A percentile compares a stretch with the other conserved stretches of the same genome.
Evolutionary conservation across 805 yeast species (phyloP).

Genomic region (Ogataea ramenticola): DNA sequence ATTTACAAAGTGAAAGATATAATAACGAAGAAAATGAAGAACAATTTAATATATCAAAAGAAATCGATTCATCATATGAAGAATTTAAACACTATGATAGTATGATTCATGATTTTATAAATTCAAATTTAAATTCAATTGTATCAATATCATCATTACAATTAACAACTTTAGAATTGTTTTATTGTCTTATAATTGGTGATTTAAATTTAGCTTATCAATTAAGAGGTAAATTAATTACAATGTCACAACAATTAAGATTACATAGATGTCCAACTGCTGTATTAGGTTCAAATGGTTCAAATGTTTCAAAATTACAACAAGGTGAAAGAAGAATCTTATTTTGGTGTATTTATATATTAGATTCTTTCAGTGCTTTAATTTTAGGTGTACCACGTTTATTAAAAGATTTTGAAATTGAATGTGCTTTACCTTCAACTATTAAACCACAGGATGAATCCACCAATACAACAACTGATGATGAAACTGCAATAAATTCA

Average conservation of each 20-base stretch:
- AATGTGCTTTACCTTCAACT: conserved; percentile 71
- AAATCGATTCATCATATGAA: conserved; percentile 12
- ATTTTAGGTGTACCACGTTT: conserved; percentile 79
- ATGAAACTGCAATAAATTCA: conserved; percentile 44
- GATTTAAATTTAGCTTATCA: conserved; percentile 70
- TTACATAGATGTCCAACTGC: conserved; percentile 85
- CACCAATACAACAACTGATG: conserved; percentile 18
- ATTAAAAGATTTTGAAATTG: conserved; percentile 73
- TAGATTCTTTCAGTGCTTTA: conserved; percentile 70
- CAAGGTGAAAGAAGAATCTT: conserved; percentile 77
- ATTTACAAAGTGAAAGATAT: neutral
- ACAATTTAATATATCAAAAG: neutral
- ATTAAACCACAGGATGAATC: conserved; percentile 2
- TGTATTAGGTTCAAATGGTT: conserved; percentile 59
- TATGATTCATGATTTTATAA: conserved; percentile 54
- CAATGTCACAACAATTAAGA: conserved; percentile 82
- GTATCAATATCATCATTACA: conserved; percentile 68
- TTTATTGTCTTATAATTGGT: conserved; percentile 67
- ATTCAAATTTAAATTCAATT: conserved; percentile 50
- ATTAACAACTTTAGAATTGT: conserved; percentile 57
- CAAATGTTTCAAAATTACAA: conserved; percentile 57
- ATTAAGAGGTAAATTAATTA: conserved; percentile 64
- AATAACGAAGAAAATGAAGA: neutral
- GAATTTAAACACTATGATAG: conserved; percentile 47
- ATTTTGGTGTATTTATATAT: conserved; percentile 77